A percentile compares a stretch with the other conserved stretches of the same genome.
Conservation (phyloP, 805 yeast genomes). For the Sugiyamaella smithiae region DNA sequence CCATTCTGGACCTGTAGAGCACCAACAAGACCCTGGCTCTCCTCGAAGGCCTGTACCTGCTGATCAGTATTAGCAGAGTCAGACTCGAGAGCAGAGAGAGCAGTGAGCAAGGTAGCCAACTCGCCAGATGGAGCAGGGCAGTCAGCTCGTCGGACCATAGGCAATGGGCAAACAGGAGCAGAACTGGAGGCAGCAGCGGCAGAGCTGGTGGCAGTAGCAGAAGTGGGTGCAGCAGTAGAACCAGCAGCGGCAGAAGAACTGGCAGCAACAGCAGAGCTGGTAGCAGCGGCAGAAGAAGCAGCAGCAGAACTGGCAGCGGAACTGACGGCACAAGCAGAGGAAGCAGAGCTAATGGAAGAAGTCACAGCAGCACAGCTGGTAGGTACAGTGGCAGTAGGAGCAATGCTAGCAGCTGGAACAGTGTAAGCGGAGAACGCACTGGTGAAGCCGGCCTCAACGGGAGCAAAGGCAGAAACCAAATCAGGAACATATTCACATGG, state of each 20-base stretch:
- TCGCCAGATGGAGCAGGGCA: conserved; percentile 1
- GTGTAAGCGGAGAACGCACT: conserved; percentile 13
- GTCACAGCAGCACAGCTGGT: not conserved
- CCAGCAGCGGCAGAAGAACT: conserved; percentile 3
- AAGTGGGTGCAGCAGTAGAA: not conserved
- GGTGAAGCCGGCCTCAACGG: conserved; percentile 12
- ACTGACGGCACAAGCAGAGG: not conserved
- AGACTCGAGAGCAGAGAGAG: conserved; percentile 11
- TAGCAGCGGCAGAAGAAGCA: conserved; percentile 1
- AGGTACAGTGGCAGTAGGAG: conserved; percentile 7
- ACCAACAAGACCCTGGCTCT: conserved; percentile 2
- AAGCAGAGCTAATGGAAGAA: no score
- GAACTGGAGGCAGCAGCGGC: conserved; percentile 1
- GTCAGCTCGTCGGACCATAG: not conserved
- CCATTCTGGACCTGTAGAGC: conserved; percentile 17
- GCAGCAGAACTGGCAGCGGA: not conserved
- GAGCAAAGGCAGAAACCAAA: conserved; percentile 16
- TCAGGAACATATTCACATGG: conserved; percentile 12
- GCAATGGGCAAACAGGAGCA: conserved; percentile 10
- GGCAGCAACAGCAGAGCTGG: conserved; percentile 7
- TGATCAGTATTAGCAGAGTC: conserved; percentile 10
- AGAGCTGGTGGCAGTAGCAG: conserved; percentile 8
- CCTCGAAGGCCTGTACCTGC: not conserved
- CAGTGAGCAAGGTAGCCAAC: conserved; percentile 10
- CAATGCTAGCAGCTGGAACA: conserved; percentile 1